Evolutionary conservation across 2,329 filamentous ascomycete genomes (phyloP), one percentile per base, ranked within the genome.

Genomic region (Alternaria dauci): DNA sequence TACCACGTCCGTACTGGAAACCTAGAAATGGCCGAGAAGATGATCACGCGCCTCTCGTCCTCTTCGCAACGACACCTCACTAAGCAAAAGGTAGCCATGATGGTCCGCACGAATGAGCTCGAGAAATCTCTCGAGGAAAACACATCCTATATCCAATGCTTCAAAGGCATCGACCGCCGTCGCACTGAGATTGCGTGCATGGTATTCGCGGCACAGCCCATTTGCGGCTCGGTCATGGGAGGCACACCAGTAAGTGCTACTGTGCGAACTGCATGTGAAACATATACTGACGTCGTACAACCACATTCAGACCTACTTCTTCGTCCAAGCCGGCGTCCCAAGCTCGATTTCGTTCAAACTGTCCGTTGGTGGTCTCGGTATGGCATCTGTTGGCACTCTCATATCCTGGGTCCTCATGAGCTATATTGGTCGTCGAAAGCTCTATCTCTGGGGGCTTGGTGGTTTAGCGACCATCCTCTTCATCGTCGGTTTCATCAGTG

Each of bases 101-200:
- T 96, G 89, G 87, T 91, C 1, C 91, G 94, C 71, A 96, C 92
- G 0, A 92, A 90, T 1, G 89, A 89, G 0, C 81, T 95, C 5
- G 93, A 96, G 76, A 84, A 91, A 71, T 81, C 85, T 74, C 89
- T 92, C 16, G 60, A 52, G 43, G 80, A 82, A 12, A 90, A 91
- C 42, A 86, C 90, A 5, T 88, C 85, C 46, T 96, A 94, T 77
- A 79, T 85, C 66, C 91, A 96, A 74, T 96, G 92, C 80, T 94
- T 96, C 84, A 89, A 85, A 74, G 91, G 92, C 11, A 85, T 86
- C 18, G 87, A 58, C 32, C 48, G 50, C 18, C 55, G 95, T 73
- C 82, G 88, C n/a, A 96, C 92, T 3, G 91, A 91, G 72, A 88
- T 89, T 63, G 82, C 86, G n/a, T 86, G 84, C 65, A 76, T 81